Evolutionary conservation across 1,284 basidiomycete species (phyloP), one percentile per base, ranked within the genome.

Genomic region (Xerocomus minutiporus): DNA sequence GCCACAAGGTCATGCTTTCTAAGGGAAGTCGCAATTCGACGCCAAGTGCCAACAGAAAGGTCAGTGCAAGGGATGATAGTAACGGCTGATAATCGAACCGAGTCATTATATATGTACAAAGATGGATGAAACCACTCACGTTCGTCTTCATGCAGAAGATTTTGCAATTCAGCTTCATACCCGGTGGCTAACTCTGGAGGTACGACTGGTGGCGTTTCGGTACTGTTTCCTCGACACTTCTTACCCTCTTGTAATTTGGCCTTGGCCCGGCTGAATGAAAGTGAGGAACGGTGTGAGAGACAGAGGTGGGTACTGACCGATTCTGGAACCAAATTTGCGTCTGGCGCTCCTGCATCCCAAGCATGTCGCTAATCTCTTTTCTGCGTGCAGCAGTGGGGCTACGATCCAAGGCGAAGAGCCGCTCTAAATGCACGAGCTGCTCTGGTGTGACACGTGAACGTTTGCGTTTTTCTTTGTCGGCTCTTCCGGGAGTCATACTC

Each of bases 271-370:
- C 88, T 90, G 53, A 12, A 6, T 48, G 54, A 36, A 54, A 26
- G 50, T 52, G 47, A 50, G 50, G 46, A 20, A 8, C 12, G 50
- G 39, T 23, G 34, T 12, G 32, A 13, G 13, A 26, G 4, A 53
- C 7, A 38, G 23, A 25, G 31, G 31, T 12, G 41, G 20, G 45
- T 25, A 63, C 77, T 47, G 57, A 87, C 88, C 88, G 77, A 63
- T 91, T 91, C 67, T 91, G 88, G 64, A 90, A 91, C 89, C 88
- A 91, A 51, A 91, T 87, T 69, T 91, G 88, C 0, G 86, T 89
- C 73, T 91, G 88, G 39, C 88, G 82, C 70, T 91, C 88, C 53
- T 86, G 79, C 85, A 91, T 90, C 17, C 86, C 86, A n/a, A 91
- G 74, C 53, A 80, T 68, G 34, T 83, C 78, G 52, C 85, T 83